Evolutionary conservation across 2,329 filamentous ascomycete genomes (phyloP), one percentile per base, ranked within the genome.

Genomic region (Colletotrichum melonis): DNA sequence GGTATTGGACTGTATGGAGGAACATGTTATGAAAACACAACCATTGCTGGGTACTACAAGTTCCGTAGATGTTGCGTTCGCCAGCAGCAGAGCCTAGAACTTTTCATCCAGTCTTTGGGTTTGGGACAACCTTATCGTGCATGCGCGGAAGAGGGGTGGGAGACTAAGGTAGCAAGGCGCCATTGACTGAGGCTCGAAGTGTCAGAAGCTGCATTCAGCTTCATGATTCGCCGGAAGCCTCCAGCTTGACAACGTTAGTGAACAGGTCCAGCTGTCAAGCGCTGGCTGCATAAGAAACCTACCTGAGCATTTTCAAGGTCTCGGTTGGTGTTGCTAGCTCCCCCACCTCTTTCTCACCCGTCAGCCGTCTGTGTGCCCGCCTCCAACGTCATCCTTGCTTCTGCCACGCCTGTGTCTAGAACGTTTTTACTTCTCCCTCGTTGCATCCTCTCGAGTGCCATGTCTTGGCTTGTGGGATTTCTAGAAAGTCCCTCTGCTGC

Each of bases 171-270:
- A 35, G 42, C 22, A 26, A n/a, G 46, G 42, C 46, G n/a, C 26
- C 19, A 38, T 63, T 26, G 26, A 52, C 12, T n/a, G 60, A 52
- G 60, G 38, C 22, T 14, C 19, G 19, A 52, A 7, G 26, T 63
- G 60, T 54, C 60, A 35, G n/a, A 16, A 35, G 12, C 59, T 49
- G 68, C 59, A 14, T 72, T 64, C 26, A 12, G 26, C 32, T 12
- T 22, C 63, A 28, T 30, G 30, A 63, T 69, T 72, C 59, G 69
- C 69, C 66, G 49, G 24, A 64, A 72, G 28, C 22, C 26, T 56
- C 54, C 26, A 28, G 28, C 26, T 54, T 35, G 46, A 54, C 26
- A 19, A 24, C n/a, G 19, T 30, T 35, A 58, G 24, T 26, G 42
- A 49, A 8, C 7, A 49, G 9, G 42, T 69, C 60, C 58, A 63